Conservation (phyloP, 441 rosid species). For the Syzygium malaccense region DNA sequence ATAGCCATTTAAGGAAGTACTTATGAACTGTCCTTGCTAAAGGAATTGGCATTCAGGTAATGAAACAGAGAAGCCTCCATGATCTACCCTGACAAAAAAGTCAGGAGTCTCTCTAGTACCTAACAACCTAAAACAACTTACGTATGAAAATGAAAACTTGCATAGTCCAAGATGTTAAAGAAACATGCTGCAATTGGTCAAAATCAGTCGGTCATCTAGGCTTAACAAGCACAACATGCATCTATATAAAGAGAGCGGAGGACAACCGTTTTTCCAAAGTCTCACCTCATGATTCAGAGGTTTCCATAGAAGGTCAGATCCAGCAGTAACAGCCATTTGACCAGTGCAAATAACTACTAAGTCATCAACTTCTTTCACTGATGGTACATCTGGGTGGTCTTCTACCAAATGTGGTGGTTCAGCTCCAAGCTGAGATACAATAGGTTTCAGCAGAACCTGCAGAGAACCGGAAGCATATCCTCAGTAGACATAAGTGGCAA, state of each 20-base stretch:
- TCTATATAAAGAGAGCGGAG: neutral
- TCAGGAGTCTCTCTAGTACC: neutral
- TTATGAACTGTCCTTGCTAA: neutral
- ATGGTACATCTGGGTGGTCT: conserved; percentile 49
- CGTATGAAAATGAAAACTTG: neutral
- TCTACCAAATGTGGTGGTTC: conserved; percentile 61
- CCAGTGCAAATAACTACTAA: conserved; percentile 70
- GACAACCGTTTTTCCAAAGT: neutral
- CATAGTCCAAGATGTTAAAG: neutral
- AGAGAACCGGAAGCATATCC: conserved; percentile 6
- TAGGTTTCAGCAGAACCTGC: conserved; percentile 83
- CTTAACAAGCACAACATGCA: neutral
- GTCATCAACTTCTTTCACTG: conserved; percentile 73
- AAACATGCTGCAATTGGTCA: neutral
- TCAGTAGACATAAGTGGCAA: neutral
- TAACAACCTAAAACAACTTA: neutral
- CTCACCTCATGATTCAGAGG: conserved; percentile 92
- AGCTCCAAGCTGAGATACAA: conserved; percentile 63
- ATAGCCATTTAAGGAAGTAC: neutral
- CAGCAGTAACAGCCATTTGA: conserved; percentile 94
- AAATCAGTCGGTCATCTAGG: neutral
- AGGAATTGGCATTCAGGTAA: neutral
- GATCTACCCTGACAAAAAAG: neutral
- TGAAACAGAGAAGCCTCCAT: neutral
- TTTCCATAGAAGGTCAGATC: conserved; percentile 91